Evolutionary conservation across 768 basidiomycete genomes (phyloP).

Genomic region (Hericium erinaceus): DNA sequence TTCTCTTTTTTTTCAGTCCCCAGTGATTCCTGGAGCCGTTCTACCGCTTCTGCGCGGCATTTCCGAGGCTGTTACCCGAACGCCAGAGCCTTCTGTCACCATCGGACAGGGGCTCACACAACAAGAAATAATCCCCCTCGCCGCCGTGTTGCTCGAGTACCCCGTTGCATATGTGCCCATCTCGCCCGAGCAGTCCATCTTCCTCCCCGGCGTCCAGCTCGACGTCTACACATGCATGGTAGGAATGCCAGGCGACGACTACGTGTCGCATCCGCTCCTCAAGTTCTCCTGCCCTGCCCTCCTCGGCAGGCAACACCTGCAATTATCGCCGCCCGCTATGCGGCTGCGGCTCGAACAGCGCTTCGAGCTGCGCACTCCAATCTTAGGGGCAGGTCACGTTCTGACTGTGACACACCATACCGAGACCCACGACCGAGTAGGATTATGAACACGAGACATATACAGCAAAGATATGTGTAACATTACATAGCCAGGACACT

Average conservation of each 20-base stretch:
- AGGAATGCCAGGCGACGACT: not conserved
- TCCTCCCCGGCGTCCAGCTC: not conserved
- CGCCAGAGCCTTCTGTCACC: not conserved
- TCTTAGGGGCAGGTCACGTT: not conserved
- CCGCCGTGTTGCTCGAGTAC: slow-evolving; percentile 54
- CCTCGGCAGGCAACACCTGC: not conserved
- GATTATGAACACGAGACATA: not conserved
- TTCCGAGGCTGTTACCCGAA: not conserved
- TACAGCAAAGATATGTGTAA: not conserved
- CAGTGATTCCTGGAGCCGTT: not conserved
- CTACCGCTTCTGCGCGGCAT: not conserved
- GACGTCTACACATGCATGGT: not conserved
- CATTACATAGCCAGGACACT: slow-evolving; percentile 8
- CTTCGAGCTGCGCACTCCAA: not conserved
- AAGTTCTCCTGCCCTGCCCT: not conserved
- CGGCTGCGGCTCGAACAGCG: not conserved
- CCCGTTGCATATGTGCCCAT: slow-evolving; percentile 45
- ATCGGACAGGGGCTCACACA: not conserved
- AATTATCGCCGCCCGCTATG: not conserved
- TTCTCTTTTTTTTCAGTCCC: not conserved
- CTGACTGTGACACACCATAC: not conserved
- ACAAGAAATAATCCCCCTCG: slow-evolving; percentile 37
- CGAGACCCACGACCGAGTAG: not conserved
- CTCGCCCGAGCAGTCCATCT: slow-evolving; percentile 14
- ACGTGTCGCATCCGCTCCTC: not conserved